phyloP scores from a whole-genome alignment of 1,284 basidiomycete species.

The Cryptococcus sp. region DNA sequence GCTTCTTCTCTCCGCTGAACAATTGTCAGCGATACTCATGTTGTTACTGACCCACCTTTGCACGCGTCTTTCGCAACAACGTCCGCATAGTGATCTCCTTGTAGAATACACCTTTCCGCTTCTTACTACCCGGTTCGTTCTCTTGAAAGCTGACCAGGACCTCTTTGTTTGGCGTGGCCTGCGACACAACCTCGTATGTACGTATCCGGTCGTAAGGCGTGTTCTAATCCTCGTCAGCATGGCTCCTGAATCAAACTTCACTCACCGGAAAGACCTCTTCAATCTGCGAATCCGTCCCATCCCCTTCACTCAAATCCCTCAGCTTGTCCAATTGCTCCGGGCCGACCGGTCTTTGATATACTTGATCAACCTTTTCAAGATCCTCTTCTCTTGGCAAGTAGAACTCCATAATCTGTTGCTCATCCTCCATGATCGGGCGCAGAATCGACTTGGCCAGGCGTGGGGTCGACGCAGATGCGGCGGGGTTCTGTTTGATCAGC shows the following conservation, averaged over 20 bases:
- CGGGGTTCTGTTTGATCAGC: slow-evolving; percentile 60
- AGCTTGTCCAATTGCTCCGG: slow-evolving; percentile 25
- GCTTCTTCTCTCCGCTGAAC: slow-evolving; percentile 21
- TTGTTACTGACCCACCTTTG: slow-evolving; percentile 61
- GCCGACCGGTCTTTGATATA: slow-evolving; percentile 27
- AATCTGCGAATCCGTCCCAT: slow-evolving; percentile 27
- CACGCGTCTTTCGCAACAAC: slow-evolving; percentile 78
- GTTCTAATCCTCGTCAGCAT: slow-evolving; percentile 22
- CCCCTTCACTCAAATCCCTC: slow-evolving; percentile 20
- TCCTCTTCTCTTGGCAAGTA: slow-evolving; percentile 81
- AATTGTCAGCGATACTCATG: background rate
- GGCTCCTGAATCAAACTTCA: background rate
- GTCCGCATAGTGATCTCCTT: slow-evolving; percentile 84
- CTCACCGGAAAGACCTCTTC: slow-evolving; percentile 37
- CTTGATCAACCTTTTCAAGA: slow-evolving; percentile 29
- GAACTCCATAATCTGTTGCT: slow-evolving; percentile 84
- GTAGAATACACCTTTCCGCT: slow-evolving; percentile 73
- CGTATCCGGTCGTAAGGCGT: slow-evolving; percentile 42
- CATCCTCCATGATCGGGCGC: slow-evolving; percentile 74
- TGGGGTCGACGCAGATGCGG: slow-evolving; percentile 50
- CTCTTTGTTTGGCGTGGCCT: slow-evolving; percentile 60
- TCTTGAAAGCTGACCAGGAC: slow-evolving; percentile 74
- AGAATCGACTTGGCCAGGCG: slow-evolving; percentile 80
- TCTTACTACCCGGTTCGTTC: slow-evolving; percentile 52
- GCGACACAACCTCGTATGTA: slow-evolving; percentile 46